phyloP scores from a whole-genome alignment of 257 asterid species.

The Nemophila menziesii region DNA sequence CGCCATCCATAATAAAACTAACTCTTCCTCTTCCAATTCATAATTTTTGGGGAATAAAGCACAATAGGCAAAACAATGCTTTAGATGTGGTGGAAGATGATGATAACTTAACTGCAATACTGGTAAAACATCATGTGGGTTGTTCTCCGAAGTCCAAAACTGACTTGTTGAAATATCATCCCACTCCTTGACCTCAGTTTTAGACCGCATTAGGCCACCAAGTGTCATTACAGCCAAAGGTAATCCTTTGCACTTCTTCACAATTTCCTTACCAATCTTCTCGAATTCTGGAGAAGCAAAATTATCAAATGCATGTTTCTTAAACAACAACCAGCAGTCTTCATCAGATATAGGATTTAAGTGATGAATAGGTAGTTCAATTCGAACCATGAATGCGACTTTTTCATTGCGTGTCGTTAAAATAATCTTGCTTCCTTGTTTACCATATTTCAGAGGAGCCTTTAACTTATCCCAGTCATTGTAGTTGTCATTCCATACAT shows the following conservation, averaged over 20 bases:
- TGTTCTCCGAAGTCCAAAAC: background rate
- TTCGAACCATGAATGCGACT: conserved; percentile 31
- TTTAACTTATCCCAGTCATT: conserved; percentile 28
- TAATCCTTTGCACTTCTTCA: conserved; percentile 6
- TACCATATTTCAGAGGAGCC: conserved; percentile 31
- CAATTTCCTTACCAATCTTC: too few species aligned
- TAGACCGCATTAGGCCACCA: conserved; percentile 6
- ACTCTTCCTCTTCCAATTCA: background rate
- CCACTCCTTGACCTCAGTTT: background rate
- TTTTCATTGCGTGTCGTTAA: conserved; percentile 41
- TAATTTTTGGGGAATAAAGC: conserved; percentile 7
- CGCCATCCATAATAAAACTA: too few species aligned
- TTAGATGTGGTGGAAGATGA: too few species aligned
- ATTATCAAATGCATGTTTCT: conserved; percentile 7
- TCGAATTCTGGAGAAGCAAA: background rate
- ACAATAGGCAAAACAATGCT: background rate
- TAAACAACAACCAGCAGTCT: conserved; percentile 5
- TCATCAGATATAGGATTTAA: background rate
- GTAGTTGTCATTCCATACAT: conserved; percentile 40
- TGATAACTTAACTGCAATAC: conserved; percentile 8
- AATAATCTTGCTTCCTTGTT: too few species aligned
- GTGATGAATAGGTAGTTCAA: background rate
- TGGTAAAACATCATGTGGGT: conserved; percentile 5
- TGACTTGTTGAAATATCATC: conserved; percentile 1
- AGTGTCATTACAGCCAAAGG: conserved; percentile 10